These are phyloP conservation scores for Dioszegia hungarica DNA, from an alignment of 768 basidiomycete genomes.

Conservation along the genomic window DNA sequence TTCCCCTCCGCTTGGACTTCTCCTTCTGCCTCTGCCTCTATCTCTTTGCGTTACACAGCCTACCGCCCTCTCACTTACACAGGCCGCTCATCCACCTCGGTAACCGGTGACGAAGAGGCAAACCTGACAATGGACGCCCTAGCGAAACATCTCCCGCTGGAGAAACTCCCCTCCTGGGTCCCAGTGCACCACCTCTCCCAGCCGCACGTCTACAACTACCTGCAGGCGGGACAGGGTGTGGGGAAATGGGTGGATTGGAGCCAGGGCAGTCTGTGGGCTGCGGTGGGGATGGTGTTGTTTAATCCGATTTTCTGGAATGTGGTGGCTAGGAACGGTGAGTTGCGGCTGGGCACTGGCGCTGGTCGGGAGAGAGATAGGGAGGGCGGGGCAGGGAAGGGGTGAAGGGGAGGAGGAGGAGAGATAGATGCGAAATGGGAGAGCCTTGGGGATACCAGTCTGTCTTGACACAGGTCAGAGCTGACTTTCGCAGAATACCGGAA, in stretches of 20 bases:
- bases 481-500: slow-evolving; percentile 64
- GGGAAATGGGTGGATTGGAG: slow-evolving; percentile 58
- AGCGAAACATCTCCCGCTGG: slow-evolving; percentile 10
- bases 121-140: not conserved
- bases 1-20: no score
- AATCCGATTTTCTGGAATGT: slow-evolving; percentile 97
- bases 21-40: no score
- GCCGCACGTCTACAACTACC: slow-evolving; percentile 18
- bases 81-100: no score
- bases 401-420: no score
- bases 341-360: not conserved
- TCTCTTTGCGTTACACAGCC: no score
- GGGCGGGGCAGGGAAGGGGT: no score
- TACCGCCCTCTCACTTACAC: no score
- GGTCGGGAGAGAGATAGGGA: not conserved
- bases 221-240: slow-evolving; percentile 1
- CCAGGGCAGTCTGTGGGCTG: slow-evolving; percentile 63
- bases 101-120: no score
- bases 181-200: slow-evolving; percentile 28
- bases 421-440: no score
- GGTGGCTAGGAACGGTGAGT: slow-evolving; percentile 80
- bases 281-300: slow-evolving; percentile 70
- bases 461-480: no score
- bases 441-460: no score
- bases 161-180: slow-evolving; percentile 30